Base-by-base conservation (phyloP, 1,139 yeast genomes). In the Yamadazyma sp. region DNA sequence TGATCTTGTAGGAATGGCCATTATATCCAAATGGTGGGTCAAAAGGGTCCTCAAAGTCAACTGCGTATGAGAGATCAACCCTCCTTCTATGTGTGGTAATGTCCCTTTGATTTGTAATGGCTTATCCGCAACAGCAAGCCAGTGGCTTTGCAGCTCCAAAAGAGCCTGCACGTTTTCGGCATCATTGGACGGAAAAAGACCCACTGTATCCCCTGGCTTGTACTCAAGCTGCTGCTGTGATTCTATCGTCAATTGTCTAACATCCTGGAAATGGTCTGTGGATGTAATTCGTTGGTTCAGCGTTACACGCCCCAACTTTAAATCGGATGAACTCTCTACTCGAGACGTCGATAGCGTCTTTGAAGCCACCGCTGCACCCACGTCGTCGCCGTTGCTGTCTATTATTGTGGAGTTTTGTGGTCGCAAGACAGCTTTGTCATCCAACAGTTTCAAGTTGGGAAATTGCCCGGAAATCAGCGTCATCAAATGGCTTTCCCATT, bases 181-280 rank as follows among this genome's bases (percentile, higher is more conserved):
- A 37, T 79, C 78, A 54, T 92, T 94, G 22, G 73, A 63, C 0
- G 98, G 96, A 53, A 83, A 88, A 17, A 92, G 56, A 0, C 86
- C 81, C 1, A 84, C 63, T 0, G 94, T 81, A 53, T 92, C 98
- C 3, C 98, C 98, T 0, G 96, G 91, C 2, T 55, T 46, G 53
- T 78, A 87, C 0, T 54, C 41, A 4, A 74, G 45, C 17, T 54
- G 51, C 3, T 54, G 51, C 3, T 62, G 54, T n/a, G 62, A 47
- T 34, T 61, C 59, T 4, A 89, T 64, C 0, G 62, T 59, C 12
- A 91, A 58, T 43, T 77, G 81, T 30, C 96, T 72, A 1, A 92
- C 95, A 55, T 94, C 98, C 59, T 92, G 98, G 61, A 87, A 89
- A 64, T 94, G 98, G 40, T 79, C 83, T 0, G 50, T 43, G 0